A percentile compares a stretch with the other conserved stretches of the same genome.
phyloP scores from a whole-genome alignment of 768 basidiomycete genomes.

The Pleurotus tuber-regium region DNA sequence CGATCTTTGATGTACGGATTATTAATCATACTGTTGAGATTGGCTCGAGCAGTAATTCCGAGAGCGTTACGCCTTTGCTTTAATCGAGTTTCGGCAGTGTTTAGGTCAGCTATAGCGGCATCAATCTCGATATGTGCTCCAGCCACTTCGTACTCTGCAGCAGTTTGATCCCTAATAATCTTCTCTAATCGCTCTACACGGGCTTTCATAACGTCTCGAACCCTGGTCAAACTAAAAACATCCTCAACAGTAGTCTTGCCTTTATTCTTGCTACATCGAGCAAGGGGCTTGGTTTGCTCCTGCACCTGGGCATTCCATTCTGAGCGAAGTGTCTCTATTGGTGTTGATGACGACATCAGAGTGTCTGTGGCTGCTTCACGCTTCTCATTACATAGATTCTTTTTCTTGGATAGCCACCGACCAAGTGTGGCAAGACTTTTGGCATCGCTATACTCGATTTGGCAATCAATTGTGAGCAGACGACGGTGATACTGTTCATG shows the following conservation, averaged over 20 bases:
- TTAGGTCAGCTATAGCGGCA: background rate
- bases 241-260: slow-evolving; percentile 9
- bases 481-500: slow-evolving; percentile 22
- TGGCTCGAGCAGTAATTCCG: background rate
- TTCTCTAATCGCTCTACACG: background rate
- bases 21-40: background rate
- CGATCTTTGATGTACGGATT: background rate
- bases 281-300: slow-evolving; percentile 4
- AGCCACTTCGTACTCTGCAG: background rate
- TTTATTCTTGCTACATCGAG: background rate
- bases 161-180: background rate
- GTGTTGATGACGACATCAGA: background rate
- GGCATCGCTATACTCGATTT: slow-evolving; percentile 18
- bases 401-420: slow-evolving; percentile 14
- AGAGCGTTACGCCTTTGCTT: background rate
- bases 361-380: background rate
- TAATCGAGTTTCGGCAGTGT: background rate
- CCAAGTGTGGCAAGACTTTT: slow-evolving; percentile 14
- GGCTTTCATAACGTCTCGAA: background rate
- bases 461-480: slow-evolving; percentile 23
- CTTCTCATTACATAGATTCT: background rate
- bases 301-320: slow-evolving; percentile 8
- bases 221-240: slow-evolving; percentile 1
- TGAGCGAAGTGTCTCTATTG: background rate
- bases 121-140: background rate